Percentiles rank a stretch among this genome's conserved stretches.
Evolutionary conservation across 805 yeast genomes (phyloP).

Genomic region (Grigorovia yakushimaensis): DNA sequence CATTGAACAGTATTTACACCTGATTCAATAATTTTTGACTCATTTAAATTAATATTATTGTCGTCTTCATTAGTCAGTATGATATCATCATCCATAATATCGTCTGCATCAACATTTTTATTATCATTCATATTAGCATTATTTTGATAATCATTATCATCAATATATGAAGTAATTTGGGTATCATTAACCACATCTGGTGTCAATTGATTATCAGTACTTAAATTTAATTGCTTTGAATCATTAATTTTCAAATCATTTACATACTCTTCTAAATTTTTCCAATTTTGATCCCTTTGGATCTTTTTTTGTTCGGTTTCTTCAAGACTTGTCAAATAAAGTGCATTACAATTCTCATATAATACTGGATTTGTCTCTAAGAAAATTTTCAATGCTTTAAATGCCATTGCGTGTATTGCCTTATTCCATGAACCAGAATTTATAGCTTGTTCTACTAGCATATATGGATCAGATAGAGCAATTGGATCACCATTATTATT

Average conservation of each 20-base stretch:
- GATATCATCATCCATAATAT: background rate
- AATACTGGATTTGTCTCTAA: constrained; percentile 86
- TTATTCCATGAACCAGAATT: constrained; percentile 77
- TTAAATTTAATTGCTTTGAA: background rate
- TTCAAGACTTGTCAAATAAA: constrained; percentile 70
- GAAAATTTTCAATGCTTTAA: constrained; percentile 81
- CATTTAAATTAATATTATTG: constrained; percentile 1
- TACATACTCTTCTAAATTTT: constrained; percentile 54
- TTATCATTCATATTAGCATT: background rate
- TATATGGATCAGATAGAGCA: constrained; percentile 25
- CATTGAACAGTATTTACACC: background rate
- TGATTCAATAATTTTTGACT: too few species aligned
- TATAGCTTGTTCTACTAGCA: constrained; percentile 32
- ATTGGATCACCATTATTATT: constrained; percentile 4
- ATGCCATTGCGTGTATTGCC: constrained; percentile 84
- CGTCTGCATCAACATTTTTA: background rate
- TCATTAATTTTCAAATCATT: constrained; percentile 20
- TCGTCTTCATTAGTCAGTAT: background rate
- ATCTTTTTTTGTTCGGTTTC: constrained; percentile 58
- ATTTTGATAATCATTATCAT: background rate
- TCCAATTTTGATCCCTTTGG: constrained; percentile 63
- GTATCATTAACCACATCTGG: background rate
- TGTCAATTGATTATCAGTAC: background rate
- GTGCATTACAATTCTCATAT: constrained; percentile 85
- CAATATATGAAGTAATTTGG: background rate